Evolutionary conservation across 2,329 filamentous ascomycete species (phyloP).

Genomic region (Chrysosporium keratinophilum): DNA sequence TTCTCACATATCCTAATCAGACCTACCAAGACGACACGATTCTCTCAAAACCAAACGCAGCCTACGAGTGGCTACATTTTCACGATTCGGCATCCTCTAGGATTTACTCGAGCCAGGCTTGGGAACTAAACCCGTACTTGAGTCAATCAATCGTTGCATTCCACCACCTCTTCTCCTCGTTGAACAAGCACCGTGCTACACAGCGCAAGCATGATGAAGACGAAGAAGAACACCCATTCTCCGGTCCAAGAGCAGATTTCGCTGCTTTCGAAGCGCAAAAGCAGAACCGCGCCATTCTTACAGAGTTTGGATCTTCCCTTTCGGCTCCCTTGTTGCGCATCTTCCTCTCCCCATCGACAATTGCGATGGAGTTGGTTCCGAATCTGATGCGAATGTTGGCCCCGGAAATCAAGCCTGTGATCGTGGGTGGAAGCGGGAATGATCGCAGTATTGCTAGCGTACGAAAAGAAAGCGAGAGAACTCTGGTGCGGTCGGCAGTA

Average conservation of each 20-base stretch:
- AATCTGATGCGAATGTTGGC: conserved; percentile 75
- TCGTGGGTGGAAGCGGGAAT: conserved; percentile 61
- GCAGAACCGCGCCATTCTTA: conserved; percentile 62
- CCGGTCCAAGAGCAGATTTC: conserved; percentile 71
- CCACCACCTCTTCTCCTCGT: conserved; percentile 78
- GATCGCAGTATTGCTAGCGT: conserved; percentile 67
- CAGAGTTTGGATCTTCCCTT: conserved; percentile 61
- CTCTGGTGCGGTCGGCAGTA: conserved; percentile 68
- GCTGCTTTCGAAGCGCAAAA: conserved; percentile 71
- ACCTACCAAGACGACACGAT: conserved; percentile 89
- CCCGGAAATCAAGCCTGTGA: conserved; percentile 81
- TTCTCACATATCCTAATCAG: conserved; percentile 72
- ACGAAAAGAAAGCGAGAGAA: conserved; percentile 72
- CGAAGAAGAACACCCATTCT: conserved; percentile 57
- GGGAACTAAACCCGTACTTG: conserved; percentile 82
- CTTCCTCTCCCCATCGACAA: conserved; percentile 67
- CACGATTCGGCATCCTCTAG: conserved; percentile 72
- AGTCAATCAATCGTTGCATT: conserved; percentile 80
- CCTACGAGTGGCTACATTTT: conserved; percentile 93
- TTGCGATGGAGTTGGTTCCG: conserved; percentile 74
- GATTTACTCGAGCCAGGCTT: conserved; percentile 76
- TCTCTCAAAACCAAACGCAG: conserved; percentile 73
- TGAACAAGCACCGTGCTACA: conserved; percentile 46
- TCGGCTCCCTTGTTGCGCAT: conserved; percentile 60
- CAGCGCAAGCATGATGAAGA: conserved; percentile 34